phyloP scores from a whole-genome alignment of 345 rosid genomes.

The Noccaea bulbosa region DNA sequence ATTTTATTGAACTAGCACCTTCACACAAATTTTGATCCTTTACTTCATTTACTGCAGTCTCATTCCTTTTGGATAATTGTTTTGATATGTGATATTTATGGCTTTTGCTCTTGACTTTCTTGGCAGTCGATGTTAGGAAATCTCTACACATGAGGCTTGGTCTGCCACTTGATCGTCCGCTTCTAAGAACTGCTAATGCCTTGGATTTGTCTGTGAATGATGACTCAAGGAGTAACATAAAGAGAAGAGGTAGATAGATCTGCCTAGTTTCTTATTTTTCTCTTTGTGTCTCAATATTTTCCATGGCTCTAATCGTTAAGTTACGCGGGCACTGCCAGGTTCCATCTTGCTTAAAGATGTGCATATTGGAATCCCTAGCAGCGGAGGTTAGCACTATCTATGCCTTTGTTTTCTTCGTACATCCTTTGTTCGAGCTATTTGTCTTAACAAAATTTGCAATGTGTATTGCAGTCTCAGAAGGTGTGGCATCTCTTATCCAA shows the following conservation, averaged over 20 bases:
- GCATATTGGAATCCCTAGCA: conserved; percentile 75
- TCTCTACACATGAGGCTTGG: conserved; percentile 79
- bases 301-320: conserved; percentile 17
- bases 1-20: background rate
- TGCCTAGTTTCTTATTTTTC: conserved; percentile 11
- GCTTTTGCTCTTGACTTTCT: conserved; percentile 16
- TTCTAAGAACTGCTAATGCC: conserved; percentile 82
- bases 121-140: conserved; percentile 77
- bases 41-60: background rate
- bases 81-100: conserved; percentile 2
- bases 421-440: conserved; percentile 15
- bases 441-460: conserved; percentile 2
- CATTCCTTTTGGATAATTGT: background rate
- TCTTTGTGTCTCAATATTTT: conserved; percentile 1
- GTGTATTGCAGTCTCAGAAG: conserved; percentile 70
- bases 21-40: conserved; percentile 2
- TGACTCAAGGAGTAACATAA: conserved; percentile 46
- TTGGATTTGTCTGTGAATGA: conserved; percentile 57
- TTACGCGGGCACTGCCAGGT: conserved; percentile 48
- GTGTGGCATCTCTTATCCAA: conserved; percentile 69
- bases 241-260: conserved; percentile 57
- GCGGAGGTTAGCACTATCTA: conserved; percentile 73
- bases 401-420: conserved; percentile 19
- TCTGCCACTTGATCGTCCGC: conserved; percentile 85
- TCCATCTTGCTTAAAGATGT: conserved; percentile 72